A percentile compares a stretch with the other conserved stretches of the same genome.
phyloP scores from a whole-genome alignment of 176 grass and related monocot genomes.

The Juncus effusus region DNA sequence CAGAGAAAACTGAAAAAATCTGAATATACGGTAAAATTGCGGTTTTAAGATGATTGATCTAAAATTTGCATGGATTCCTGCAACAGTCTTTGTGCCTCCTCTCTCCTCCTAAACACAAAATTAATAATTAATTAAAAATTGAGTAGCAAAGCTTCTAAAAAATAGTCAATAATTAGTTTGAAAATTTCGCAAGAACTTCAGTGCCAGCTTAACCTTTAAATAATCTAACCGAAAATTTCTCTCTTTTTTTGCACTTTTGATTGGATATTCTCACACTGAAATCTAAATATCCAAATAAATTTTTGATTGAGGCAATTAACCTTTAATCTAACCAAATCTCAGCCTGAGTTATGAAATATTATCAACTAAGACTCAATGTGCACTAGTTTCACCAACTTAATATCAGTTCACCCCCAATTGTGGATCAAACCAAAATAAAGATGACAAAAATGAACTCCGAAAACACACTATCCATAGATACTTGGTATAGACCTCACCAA shows the following conservation, averaged over 20 bases:
- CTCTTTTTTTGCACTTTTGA: no score
- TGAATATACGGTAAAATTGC: background rate
- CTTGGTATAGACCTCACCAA: background rate
- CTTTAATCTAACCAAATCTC: background rate
- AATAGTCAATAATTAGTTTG: background rate
- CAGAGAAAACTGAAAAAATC: no score
- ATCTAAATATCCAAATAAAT: no score
- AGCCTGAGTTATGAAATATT: background rate
- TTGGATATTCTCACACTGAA: no score
- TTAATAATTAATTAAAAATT: background rate
- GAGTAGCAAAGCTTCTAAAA: slow-evolving; percentile 10
- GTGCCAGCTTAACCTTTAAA: background rate
- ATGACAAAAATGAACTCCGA: no score
- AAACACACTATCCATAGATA: no score
- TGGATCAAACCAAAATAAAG: no score
- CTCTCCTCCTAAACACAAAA: slow-evolving; percentile 64
- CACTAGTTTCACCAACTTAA: no score
- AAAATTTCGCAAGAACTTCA: no score
- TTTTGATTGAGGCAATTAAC: no score
- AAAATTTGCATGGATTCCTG: slow-evolving; percentile 60
- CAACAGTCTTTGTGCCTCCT: slow-evolving; percentile 77
- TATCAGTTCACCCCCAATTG: no score
- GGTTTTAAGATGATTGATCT: slow-evolving; percentile 29
- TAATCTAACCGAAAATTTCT: background rate
- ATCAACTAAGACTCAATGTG: no score